A percentile compares a stretch with the other conserved stretches of the same genome.
Evolutionary conservation across 2,329 filamentous ascomycete species (phyloP).

Genomic region (Alternaria atra): DNA sequence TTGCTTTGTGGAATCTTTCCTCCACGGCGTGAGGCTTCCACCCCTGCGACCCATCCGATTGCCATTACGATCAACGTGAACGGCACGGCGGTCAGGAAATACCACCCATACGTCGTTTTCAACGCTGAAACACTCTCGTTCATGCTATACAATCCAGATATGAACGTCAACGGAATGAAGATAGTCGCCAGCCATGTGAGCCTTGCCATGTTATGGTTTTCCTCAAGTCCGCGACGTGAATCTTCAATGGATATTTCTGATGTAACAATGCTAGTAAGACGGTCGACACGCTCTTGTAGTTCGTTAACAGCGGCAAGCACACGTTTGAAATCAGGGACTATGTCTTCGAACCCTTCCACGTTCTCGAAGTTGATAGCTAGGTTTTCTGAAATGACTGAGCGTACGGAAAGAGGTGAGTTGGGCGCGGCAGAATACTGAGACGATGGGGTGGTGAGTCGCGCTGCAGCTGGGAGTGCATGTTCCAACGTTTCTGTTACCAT

Average conservation of each 20-base stretch:
- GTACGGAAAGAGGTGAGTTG: slow-evolving; percentile 12
- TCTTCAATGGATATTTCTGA: slow-evolving; percentile 51
- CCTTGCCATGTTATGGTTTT: slow-evolving; percentile 49
- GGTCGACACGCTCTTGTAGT: slow-evolving; percentile 47
- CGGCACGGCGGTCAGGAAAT: slow-evolving; percentile 47
- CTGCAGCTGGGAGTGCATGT: slow-evolving; percentile 35
- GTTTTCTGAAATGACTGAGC: slow-evolving; percentile 13
- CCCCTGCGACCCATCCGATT: slow-evolving; percentile 26
- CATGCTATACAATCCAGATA: slow-evolving; percentile 52
- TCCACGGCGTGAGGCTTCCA: slow-evolving; percentile 11
- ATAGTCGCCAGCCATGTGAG: slow-evolving; percentile 50
- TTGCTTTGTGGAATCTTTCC: slow-evolving; percentile 1
- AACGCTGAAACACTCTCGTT: slow-evolving; percentile 40
- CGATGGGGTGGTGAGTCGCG: slow-evolving; percentile 19
- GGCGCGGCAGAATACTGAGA: not conserved
- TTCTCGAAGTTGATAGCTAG: slow-evolving; percentile 10
- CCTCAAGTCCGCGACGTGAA: slow-evolving; percentile 41
- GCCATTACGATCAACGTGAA: slow-evolving; percentile 40
- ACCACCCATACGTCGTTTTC: slow-evolving; percentile 44
- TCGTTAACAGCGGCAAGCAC: slow-evolving; percentile 41
- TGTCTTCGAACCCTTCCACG: slow-evolving; percentile 24
- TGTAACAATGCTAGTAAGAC: slow-evolving; percentile 47
- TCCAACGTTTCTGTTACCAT: slow-evolving; percentile 48
- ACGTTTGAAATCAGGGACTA: slow-evolving; percentile 42
- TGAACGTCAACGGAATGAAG: slow-evolving; percentile 51